Conservation (phyloP, 208 protist genomes). For the Trypanosoma rangeli region DNA sequence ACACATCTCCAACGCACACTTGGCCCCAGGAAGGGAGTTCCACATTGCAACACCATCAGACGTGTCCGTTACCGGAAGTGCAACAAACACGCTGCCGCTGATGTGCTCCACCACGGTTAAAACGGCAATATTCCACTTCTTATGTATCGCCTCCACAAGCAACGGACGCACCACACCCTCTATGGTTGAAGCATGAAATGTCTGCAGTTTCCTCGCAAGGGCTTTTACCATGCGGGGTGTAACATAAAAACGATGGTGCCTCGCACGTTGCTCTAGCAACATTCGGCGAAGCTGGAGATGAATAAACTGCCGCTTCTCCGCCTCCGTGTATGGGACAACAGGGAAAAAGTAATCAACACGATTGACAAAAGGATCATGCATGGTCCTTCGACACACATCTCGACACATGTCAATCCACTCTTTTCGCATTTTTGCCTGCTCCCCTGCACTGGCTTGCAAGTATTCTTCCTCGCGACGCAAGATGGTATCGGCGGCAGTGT, state of each 20-base stretch:
- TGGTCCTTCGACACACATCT: constrained; percentile 39
- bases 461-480: constrained; percentile 35
- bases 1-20: constrained; percentile 7
- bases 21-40: constrained; percentile 13
- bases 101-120: constrained; percentile 50
- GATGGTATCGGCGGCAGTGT: constrained; percentile 64
- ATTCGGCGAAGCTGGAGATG: constrained; percentile 64
- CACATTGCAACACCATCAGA: constrained; percentile 6
- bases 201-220: constrained; percentile 44
- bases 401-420: constrained; percentile 51
- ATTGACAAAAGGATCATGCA: constrained; percentile 86
- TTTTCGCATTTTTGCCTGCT: constrained; percentile 43
- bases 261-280: constrained; percentile 46
- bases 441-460: constrained; percentile 30
- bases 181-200: constrained; percentile 76
- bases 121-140: constrained; percentile 43
- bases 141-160: constrained; percentile 48
- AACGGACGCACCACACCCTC: constrained; percentile 68
- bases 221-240: constrained; percentile 58
- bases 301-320: constrained; percentile 62
- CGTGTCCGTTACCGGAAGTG: constrained; percentile 1
- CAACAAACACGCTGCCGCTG: constrained; percentile 18
- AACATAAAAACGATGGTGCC: constrained; percentile 40
- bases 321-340: constrained; percentile 74
- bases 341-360: constrained; percentile 82